Percentiles rank a stretch among this genome's conserved stretches.
Conservation (phyloP, 352 stramenopile genomes). For the Phytophthora pseudosyringae region DNA sequence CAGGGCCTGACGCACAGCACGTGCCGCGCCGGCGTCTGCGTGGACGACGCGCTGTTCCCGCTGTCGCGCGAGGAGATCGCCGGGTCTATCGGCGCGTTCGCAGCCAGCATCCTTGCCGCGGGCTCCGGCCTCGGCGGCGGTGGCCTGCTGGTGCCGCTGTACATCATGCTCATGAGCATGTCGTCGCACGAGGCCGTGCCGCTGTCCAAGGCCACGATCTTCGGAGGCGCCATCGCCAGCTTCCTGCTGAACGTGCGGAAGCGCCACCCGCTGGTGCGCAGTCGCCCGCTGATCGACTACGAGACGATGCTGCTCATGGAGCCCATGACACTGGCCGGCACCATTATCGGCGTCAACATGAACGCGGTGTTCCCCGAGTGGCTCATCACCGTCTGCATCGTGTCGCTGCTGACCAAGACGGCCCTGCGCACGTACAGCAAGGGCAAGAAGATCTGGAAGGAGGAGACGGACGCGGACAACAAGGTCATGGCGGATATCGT, state of each 20-base stretch:
- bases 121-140: slow-evolving; percentile 78
- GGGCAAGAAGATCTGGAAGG: slow-evolving; percentile 71
- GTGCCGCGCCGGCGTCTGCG: slow-evolving; percentile 59
- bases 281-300: slow-evolving; percentile 82
- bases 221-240: slow-evolving; percentile 78
- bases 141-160: slow-evolving; percentile 76
- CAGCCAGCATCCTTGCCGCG: slow-evolving; percentile 65
- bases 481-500: slow-evolving; percentile 57
- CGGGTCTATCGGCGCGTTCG: slow-evolving; percentile 71
- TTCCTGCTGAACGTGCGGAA: slow-evolving; percentile 76
- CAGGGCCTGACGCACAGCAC: slow-evolving; percentile 44
- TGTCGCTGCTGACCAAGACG: slow-evolving; percentile 79
- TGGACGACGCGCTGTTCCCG: slow-evolving; percentile 65
- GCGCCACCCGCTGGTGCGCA: slow-evolving; percentile 64
- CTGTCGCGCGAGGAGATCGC: slow-evolving; percentile 57
- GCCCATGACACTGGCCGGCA: slow-evolving; percentile 85
- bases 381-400: slow-evolving; percentile 82
- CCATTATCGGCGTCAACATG: slow-evolving; percentile 88
- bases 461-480: slow-evolving; percentile 60
- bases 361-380: slow-evolving; percentile 86
- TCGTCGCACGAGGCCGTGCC: slow-evolving; percentile 84
- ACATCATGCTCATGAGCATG: slow-evolving; percentile 78
- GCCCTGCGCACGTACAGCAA: slow-evolving; percentile 70
- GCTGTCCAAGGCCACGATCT: slow-evolving; percentile 86
- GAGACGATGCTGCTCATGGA: slow-evolving; percentile 88